Evolutionary conservation across 1,139 yeast genomes (phyloP).

Genomic region (Magnusiomyces tetraspermus): DNA sequence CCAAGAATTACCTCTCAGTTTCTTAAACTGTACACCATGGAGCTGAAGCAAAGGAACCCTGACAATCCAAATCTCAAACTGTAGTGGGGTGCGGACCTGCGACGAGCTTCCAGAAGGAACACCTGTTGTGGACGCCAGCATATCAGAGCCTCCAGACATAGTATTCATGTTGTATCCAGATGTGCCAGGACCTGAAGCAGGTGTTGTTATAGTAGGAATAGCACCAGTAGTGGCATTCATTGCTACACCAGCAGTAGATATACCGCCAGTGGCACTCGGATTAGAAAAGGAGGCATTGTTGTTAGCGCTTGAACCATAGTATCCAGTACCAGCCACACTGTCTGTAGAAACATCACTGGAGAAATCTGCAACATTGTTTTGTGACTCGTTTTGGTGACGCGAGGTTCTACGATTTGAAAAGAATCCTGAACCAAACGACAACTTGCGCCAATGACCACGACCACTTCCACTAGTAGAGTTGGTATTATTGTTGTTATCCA

Average conservation of each 20-base stretch:
- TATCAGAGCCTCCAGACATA: slow-evolving; percentile 11
- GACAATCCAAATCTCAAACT: slow-evolving; percentile 86
- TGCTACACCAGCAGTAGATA: neutral
- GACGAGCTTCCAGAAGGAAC: neutral
- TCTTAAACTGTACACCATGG: slow-evolving; percentile 92
- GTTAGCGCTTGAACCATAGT: slow-evolving; percentile 46
- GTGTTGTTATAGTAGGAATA: neutral
- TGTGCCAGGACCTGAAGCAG: neutral
- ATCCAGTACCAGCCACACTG: slow-evolving; percentile 34
- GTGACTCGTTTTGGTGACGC: slow-evolving; percentile 21
- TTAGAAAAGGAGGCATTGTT: neutral
- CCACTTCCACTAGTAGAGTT: neutral
- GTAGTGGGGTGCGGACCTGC: slow-evolving; percentile 44
- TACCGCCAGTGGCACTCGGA: neutral
- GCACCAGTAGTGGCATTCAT: neutral
- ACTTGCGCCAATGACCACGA: slow-evolving; percentile 30
- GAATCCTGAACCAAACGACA: slow-evolving; percentile 30
- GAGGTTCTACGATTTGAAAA: slow-evolving; percentile 19
- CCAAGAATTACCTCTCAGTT: slow-evolving; percentile 92
- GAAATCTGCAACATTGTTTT: slow-evolving; percentile 22
- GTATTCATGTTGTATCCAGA: slow-evolving; percentile 7
- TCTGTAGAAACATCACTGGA: slow-evolving; percentile 29
- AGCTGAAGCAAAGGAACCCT: slow-evolving; percentile 85
- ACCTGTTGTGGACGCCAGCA: slow-evolving; percentile 7
- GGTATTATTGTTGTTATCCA: neutral